Evolutionary conservation across 2,329 filamentous ascomycete species (phyloP), one percentile per base, ranked within the genome.

Genomic region (Colletotrichum sp.): DNA sequence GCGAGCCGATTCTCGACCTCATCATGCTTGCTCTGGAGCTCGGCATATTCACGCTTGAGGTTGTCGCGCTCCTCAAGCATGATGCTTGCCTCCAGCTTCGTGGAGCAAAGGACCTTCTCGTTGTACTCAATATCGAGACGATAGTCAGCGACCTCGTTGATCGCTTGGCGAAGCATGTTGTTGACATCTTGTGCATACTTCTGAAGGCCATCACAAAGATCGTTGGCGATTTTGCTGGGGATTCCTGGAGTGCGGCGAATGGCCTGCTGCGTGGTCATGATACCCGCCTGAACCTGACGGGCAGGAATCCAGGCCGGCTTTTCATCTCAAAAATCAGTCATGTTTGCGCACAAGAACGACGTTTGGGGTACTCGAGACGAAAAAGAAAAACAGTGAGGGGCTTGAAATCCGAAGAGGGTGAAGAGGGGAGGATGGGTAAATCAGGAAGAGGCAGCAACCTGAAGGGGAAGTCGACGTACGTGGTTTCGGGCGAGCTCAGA

Each of bases 101-200:
- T 77, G 66, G 76, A 77, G 28, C 68, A 75, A 66, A 78, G 74
- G n/a, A 77, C 69, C 55, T 83, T 83, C n/a, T 80, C 74, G 48
- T 78, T 80, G 78, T 85, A 85, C 25, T 78, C 76, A 6, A 86
- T 74, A 60, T 85, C 82, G 6, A 79, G 79, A 19, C 80, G 79
- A 3, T 86, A 66, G n/a, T 78, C 77, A 12, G 77, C 70, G 28
- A 77, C 72, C 48, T 78, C 77, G 16, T 77, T 77, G 59, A 78
- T 74, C 15, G 70, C 76, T 52, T 77, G 75, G 4, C 77, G 77
- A 44, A 78, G 71, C 19, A 75, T 68, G 52, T 82, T 80, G 67
- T 79, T 79, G 48, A 86, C 79, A 19, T 78, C 80, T 30, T 84
- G 82, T 9, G 78, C 73, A 68, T 84, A 83, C 32, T 67, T 68